Conservation (phyloP, 1,284 basidiomycete genomes). For the Ganoderma boninense region DNA sequence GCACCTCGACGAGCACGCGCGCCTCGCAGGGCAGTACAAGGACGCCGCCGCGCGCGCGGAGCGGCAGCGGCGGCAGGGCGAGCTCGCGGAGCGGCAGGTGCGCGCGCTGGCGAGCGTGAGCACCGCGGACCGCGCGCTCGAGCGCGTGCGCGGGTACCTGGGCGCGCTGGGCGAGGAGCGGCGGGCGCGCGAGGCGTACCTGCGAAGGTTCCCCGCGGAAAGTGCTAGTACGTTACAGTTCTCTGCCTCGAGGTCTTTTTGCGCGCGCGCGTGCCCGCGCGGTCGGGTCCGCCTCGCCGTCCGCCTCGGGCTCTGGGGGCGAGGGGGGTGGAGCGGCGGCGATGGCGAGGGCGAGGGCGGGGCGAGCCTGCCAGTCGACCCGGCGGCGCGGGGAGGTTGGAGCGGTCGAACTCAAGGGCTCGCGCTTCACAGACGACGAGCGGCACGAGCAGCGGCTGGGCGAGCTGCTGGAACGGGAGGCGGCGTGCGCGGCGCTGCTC, state of each 20-base stretch:
- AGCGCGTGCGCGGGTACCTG: slow-evolving; percentile 14
- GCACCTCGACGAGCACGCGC: slow-evolving; percentile 23
- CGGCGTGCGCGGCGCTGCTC: slow-evolving; percentile 8
- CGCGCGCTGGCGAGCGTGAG: slow-evolving; percentile 5
- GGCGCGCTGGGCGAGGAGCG: slow-evolving; percentile 15
- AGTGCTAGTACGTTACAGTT: slow-evolving; percentile 6
- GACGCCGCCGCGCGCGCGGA: slow-evolving; percentile 23
- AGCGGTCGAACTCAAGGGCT: slow-evolving; percentile 5
- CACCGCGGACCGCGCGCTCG: slow-evolving; percentile 16
- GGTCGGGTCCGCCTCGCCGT: not conserved
- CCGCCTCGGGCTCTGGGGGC: not conserved
- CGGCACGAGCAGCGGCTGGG: slow-evolving; percentile 13
- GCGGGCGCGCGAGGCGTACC: slow-evolving; percentile 6
- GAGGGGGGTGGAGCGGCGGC: not conserved
- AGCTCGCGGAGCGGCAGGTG: slow-evolving; percentile 14
- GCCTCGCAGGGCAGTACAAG: slow-evolving; percentile 16
- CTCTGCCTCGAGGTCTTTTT: not conserved
- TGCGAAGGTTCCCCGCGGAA: slow-evolving; percentile 17
- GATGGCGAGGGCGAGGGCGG: not conserved
- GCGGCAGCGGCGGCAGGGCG: slow-evolving; percentile 13
- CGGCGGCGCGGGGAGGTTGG: not conserved
- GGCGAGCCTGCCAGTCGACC: not conserved
- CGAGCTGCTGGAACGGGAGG: slow-evolving; percentile 9
- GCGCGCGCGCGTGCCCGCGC: not conserved
- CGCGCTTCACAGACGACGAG: slow-evolving; percentile 14